Evolutionary conservation across 805 yeast genomes (phyloP), one percentile per base, ranked within the genome.

Genomic region (Tetrapisispora namnaoensis): DNA sequence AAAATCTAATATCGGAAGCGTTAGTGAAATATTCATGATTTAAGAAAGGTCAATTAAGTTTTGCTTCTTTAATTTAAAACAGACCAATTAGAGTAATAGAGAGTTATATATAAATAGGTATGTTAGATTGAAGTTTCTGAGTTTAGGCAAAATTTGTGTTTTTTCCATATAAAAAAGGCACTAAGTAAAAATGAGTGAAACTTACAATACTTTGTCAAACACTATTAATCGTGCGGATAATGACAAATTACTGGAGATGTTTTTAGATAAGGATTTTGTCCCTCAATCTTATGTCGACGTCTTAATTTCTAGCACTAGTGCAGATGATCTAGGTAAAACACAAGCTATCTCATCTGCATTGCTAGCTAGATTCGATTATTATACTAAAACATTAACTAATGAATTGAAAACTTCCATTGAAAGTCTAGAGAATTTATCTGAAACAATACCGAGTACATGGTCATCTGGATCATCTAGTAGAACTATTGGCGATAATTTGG

Each of bases 271-370:
- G 20, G 78, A 76, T 24, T 83, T 83, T 58, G 78, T 75, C 17
- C 84, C 88, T 1, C 76, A 78, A 48, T 78, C 77, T 38, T 84
- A 76, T 56, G 73, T 84, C 18, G 86, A 84, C 59, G 80, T 84
- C 2, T 65, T 83, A 16, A 73, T 79, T 51, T 69, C 76, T 43
- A 64, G 73, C 18, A 68, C 74, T 3, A 52, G 71, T 37, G 43
- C 48, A 13, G 47, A 49, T 24, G 59, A 57, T 24, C 55, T 76
- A 28, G 65, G 69, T 36, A 63, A 70, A 27, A 62, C 80, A 17
- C 78, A 77, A 51, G 68, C 70, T 28, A 70, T 73, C 44, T 73
- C 82, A 20, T 70, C 79, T 13, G 63, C 75, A 14, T 67, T 83
- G 36, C 65, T 81, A 20, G 70, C 80, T 2, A 83, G 80, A 53